Evolutionary conservation across 2,329 filamentous ascomycete species (phyloP).

Genomic region (Talaromyces islandicus): DNA sequence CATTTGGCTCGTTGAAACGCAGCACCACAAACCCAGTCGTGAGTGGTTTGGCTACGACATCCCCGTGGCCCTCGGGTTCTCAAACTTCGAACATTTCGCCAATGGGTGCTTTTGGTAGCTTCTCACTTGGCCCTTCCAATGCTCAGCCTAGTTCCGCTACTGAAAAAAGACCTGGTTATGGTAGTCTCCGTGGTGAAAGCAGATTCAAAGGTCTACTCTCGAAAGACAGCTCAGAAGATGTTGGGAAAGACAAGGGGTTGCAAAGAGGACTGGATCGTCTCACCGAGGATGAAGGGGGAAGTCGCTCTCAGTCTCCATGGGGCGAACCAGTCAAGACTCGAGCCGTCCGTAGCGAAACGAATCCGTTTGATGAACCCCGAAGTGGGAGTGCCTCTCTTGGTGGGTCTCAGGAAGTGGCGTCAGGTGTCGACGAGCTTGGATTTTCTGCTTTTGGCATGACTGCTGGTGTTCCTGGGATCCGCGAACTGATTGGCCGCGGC

Average conservation of each 20-base stretch:
- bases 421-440: conserved; percentile 48
- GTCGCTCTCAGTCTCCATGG: conserved; percentile 47
- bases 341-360: conserved; percentile 43
- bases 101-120: conserved; percentile 86
- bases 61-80: conserved; percentile 55
- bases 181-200: conserved; percentile 67
- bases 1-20: conserved; percentile 52
- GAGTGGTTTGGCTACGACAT: conserved; percentile 43
- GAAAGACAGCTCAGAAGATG: conserved; percentile 67
- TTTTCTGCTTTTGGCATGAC: conserved; percentile 58
- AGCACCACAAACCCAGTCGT: conserved; percentile 50
- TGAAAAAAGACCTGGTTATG: conserved; percentile 67
- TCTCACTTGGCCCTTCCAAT: conserved; percentile 57
- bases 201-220: conserved; percentile 79
- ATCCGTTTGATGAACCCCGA: conserved; percentile 47
- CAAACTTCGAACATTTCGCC: conserved; percentile 60
- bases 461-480: conserved; percentile 51
- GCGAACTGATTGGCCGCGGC: conserved; percentile 52
- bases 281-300: conserved; percentile 44
- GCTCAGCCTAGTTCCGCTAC: conserved; percentile 43
- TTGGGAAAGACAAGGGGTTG: conserved; percentile 53
- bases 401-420: conserved; percentile 65
- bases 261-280: conserved; percentile 48
- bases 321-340: conserved; percentile 43
- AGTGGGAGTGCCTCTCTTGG: conserved; percentile 63